Base-by-base conservation (phyloP, 768 basidiomycete genomes). In the Mycena alexandri region DNA sequence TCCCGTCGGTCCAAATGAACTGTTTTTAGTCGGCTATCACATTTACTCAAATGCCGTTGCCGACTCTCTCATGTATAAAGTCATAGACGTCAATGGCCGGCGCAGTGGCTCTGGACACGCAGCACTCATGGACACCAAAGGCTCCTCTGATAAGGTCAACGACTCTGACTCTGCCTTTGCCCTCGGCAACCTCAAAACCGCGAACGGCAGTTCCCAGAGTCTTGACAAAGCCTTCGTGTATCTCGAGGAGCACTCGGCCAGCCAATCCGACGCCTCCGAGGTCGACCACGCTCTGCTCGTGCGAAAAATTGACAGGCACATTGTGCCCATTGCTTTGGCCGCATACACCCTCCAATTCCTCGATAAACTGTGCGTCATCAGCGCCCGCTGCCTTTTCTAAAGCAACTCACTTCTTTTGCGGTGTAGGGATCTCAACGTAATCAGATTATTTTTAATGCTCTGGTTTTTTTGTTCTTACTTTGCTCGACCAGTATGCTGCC, bases 291-390 rank as follows among this genome's bases (percentile, higher is more conserved):
- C 61, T n/a, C 61, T 36, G 16, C 69, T 71, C 21, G 61, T 71
- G 62, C 69, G 69, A 16, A 71, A 71, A n/a, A 71, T 71, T n/a
- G 69, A 71, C 51, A 22, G 65, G 51, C 65, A 64, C 33, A 67
- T 71, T 34, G 62, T 67, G 13, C 69, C 69, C 29, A 66, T 71
- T 52, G 69, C 69, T 2, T 42, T 71, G 7, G 51, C 41, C 0
- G 62, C 63, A 1, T 71, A 64, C 43, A 71, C 70, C 8, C 66
- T 71, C 13, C 65, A 67, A 52, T 67, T 64, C 33, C 59, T 71
- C 19, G 70, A 71, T 33, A 71, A 71, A 57, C 22, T 70, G 70
- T 71, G 42, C 8, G 67, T 63, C 6, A 22, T 14, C 17, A 6
- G 2, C 13, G 6, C 14, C 14, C n/a, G 19, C 34, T 16, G 6